Evolutionary conservation across 1,284 basidiomycete species (phyloP), one percentile per base, ranked within the genome.

Genomic region (Ceratobasidium sp.): DNA sequence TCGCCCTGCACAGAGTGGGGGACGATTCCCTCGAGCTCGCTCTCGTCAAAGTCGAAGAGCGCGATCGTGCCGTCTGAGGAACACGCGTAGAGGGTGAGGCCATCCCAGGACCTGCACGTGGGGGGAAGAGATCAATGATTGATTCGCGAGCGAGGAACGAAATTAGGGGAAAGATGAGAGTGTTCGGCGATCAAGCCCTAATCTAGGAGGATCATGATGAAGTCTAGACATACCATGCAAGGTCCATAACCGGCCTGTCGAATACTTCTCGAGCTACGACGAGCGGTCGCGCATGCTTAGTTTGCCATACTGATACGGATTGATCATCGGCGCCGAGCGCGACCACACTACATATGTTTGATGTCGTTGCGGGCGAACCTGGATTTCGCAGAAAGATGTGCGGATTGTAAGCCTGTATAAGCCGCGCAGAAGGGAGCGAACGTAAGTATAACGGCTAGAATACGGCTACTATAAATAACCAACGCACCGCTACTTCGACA

Each of bases 61-160:
- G 91, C 95, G 67, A 99, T 90, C 0, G 95, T 96, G 0, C 98
- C 97, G 80, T 99, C 98, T 0, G 96, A 97, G 0, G 97, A 98
- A 75, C 95, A 97, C 0, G 96, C 96, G 79, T 98, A 99, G 0
- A 99, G 87, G 1, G 93, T 93, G 54, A 94, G 87, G 7, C 98
- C 97, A 80, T 99, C 97, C 81, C 89, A 90, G 1, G 95, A 94
- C 94, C 95, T 96, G 76, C n/a, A 29, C 4, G 22, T 75, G 44
- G n/a, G 24, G 75, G 69, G 44, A 77, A 29, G 22, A 69, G 19
- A 47, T 14, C 36, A 48, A 31, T 76, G 50, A 72, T 67, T 31
- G 2, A 62, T 27, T 50, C 15, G 45, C 11, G 17, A 24, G 65
- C 27, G 17, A 54, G 14, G 47, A 31, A 14, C 7, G 6, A 56